These are phyloP conservation scores for Suillus subluteus DNA, from an alignment of 768 basidiomycete genomes.

Conservation along the genomic window DNA sequence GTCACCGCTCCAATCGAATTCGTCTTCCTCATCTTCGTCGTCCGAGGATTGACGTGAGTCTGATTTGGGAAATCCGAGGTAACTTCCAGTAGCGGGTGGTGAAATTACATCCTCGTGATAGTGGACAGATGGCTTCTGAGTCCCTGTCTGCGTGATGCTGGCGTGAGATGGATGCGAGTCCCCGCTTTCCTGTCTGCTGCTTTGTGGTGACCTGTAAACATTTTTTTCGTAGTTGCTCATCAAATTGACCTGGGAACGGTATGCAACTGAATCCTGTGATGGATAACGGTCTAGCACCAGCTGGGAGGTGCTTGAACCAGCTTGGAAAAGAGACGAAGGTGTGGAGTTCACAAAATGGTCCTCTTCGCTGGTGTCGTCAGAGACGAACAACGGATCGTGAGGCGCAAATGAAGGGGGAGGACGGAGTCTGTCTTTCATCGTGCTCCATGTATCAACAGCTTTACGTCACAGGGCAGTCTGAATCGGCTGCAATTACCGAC, in stretches of 20 bases:
- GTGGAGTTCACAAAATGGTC: conserved; percentile 16
- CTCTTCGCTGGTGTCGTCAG: conserved; percentile 22
- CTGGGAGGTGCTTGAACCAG: conserved; percentile 38
- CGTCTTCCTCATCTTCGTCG: conserved; percentile 54
- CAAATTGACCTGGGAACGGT: conserved; percentile 26
- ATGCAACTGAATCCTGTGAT: conserved; percentile 26
- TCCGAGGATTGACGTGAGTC: conserved; percentile 50
- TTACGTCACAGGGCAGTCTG: conserved; percentile 10
- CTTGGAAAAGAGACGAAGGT: conserved; percentile 45
- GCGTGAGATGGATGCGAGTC: conserved; percentile 16
- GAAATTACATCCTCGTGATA: conserved; percentile 49
- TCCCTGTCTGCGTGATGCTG: conserved; percentile 18
- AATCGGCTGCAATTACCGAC: conserved; percentile 11
- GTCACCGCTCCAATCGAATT: conserved; percentile 81
- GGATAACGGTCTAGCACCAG: conserved; percentile 27
- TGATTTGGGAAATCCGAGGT: conserved; percentile 36
- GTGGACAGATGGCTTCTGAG: conserved; percentile 51
- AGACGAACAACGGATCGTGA: conserved; percentile 17
- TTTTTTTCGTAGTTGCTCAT: conserved; percentile 22
- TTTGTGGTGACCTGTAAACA: background rate
- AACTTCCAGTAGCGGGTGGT: conserved; percentile 25
- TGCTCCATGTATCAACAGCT: background rate
- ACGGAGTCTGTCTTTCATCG: conserved; percentile 21
- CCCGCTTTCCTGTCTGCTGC: conserved; percentile 18
- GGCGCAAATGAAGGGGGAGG: conserved; percentile 18